phyloP scores from a whole-genome alignment of 2,329 filamentous ascomycete genomes.

The Proliferodiscus dingleyae region DNA sequence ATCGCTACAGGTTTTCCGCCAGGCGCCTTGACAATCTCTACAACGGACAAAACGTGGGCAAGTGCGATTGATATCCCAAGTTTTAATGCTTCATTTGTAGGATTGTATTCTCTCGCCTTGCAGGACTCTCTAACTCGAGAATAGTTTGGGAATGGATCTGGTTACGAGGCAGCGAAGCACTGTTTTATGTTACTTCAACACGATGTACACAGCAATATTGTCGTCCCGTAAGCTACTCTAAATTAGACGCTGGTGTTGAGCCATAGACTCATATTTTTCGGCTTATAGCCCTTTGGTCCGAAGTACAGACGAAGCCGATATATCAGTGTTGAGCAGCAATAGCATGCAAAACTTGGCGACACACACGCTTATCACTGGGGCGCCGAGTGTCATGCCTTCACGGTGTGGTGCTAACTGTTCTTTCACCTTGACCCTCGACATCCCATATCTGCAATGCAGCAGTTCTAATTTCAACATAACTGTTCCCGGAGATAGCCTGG shows the following conservation, averaged over 20 bases:
- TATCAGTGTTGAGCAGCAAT: neutral
- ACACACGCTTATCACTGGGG: neutral
- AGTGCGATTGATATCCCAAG: neutral
- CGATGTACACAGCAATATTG: too few species aligned
- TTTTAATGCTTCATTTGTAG: conserved; percentile 1
- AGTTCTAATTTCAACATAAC: too few species aligned
- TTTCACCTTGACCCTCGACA: neutral
- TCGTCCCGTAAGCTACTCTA: too few species aligned
- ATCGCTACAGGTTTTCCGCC: conserved; percentile 4
- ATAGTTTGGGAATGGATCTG: neutral
- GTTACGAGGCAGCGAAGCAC: too few species aligned
- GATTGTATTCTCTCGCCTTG: neutral
- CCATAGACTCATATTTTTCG: too few species aligned
- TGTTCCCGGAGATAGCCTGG: too few species aligned
- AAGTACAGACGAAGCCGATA: neutral
- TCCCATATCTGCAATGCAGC: conserved; percentile 2
- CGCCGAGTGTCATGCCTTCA: neutral
- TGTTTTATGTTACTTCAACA: too few species aligned
- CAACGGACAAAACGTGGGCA: neutral
- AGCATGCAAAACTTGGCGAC: neutral
- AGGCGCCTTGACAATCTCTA: conserved; percentile 3
- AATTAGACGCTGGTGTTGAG: too few species aligned
- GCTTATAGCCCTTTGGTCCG: too few species aligned
- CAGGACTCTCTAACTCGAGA: neutral
- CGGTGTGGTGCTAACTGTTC: conserved; percentile 6